phyloP scores from a whole-genome alignment of 2,329 filamentous ascomycete species.

The Claviceps africana region DNA sequence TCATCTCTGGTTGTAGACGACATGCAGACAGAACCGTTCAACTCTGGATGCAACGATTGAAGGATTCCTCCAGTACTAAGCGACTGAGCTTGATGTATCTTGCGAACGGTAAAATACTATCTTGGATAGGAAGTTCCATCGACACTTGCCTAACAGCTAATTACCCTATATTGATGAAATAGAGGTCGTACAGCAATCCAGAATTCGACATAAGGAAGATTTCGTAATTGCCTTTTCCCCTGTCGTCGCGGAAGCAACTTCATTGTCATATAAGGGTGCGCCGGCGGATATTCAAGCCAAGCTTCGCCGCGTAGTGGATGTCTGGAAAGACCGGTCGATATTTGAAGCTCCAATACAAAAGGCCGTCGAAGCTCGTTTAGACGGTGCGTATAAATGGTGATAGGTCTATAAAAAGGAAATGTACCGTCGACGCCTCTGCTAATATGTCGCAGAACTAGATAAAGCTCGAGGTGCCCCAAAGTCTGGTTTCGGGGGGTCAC shows the following conservation, averaged over 20 bases:
- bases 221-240: constrained; percentile 87
- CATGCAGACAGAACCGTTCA: constrained; percentile 85
- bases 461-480: constrained; percentile 41
- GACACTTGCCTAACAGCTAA: background rate
- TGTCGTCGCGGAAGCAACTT: constrained; percentile 79
- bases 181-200: constrained; percentile 96
- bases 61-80: constrained; percentile 74
- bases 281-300: constrained; percentile 78
- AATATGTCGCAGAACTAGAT: constrained; percentile 40
- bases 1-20: constrained; percentile 42
- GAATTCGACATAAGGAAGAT: constrained; percentile 80
- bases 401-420: background rate
- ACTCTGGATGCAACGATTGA: constrained; percentile 80
- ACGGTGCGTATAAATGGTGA: constrained; percentile 40
- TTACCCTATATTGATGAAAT: constrained; percentile 3
- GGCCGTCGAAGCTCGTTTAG: constrained; percentile 64
- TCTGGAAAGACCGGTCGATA: constrained; percentile 78
- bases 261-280: constrained; percentile 81
- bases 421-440: background rate
- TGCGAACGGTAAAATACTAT: constrained; percentile 59
- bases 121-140: background rate
- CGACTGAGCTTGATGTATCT: constrained; percentile 86
- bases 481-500: constrained; percentile 40
- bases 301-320: constrained; percentile 76
- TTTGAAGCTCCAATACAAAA: constrained; percentile 71